Conservation (phyloP, 192 early-diverging fungal species). For the Linnemannia schmuckeri region DNA sequence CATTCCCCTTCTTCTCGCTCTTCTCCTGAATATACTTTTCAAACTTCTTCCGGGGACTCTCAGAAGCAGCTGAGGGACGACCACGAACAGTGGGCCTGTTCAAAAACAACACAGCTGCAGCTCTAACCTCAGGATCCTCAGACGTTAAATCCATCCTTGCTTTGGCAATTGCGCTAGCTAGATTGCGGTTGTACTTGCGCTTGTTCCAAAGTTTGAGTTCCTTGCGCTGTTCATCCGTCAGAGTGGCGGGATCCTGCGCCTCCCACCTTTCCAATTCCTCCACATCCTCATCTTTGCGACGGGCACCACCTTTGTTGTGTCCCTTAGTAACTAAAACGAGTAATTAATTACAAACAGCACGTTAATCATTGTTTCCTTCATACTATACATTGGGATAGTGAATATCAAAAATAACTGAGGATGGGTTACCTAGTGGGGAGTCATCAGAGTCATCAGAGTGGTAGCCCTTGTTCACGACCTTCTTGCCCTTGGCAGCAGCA, state of each 20-base stretch:
- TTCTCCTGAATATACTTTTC: not conserved
- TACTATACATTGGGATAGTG: no score
- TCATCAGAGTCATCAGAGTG: not conserved
- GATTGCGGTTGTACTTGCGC: not conserved
- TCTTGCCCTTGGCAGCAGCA: conserved; percentile 2
- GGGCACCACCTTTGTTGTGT: not conserved
- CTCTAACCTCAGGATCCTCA: conserved; percentile 8
- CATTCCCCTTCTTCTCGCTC: not conserved
- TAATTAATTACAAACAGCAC: not conserved
- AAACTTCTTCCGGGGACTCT: not conserved
- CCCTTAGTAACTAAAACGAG: not conserved
- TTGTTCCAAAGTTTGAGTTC: not conserved
- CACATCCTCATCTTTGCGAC: not conserved
- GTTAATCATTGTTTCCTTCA: not conserved
- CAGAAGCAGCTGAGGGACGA: not conserved
- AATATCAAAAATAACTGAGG: no score
- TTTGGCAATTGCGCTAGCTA: no score
- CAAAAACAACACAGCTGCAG: conserved; percentile 10
- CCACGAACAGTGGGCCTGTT: not conserved
- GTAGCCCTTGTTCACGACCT: not conserved
- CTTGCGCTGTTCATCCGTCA: not conserved
- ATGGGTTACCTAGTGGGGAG: not conserved
- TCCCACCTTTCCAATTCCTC: not conserved
- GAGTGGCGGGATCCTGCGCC: not conserved
- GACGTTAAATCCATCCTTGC: not conserved